Evolutionary conservation across 2,329 filamentous ascomycete species (phyloP).

Genomic region (Plenodomus biglobosus): DNA sequence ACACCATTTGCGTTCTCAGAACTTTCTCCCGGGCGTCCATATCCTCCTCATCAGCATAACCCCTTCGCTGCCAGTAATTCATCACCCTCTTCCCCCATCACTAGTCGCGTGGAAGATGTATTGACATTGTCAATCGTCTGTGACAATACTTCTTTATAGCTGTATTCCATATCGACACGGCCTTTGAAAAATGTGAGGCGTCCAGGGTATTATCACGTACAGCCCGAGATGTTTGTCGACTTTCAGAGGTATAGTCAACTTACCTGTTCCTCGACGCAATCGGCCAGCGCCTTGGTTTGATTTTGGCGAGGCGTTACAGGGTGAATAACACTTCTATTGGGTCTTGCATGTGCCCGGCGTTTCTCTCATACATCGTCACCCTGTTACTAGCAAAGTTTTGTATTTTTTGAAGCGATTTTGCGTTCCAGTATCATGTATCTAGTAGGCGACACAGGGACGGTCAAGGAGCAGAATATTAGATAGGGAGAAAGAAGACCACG

Average conservation of each 20-base stretch:
- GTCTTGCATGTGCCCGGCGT: conserved; percentile 6
- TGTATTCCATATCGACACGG: too few relatives aligned
- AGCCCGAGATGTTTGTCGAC: too few relatives aligned
- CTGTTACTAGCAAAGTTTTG: not conserved
- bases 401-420: not conserved
- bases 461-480: not conserved
- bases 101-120: too few relatives aligned
- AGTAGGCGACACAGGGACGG: not conserved
- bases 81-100: too few relatives aligned
- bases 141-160: too few relatives aligned
- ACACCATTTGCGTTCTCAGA: too few relatives aligned
- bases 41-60: too few relatives aligned
- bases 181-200: too few relatives aligned
- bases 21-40: too few relatives aligned
- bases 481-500: not conserved
- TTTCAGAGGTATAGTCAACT: not conserved
- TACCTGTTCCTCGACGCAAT: not conserved
- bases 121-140: too few relatives aligned
- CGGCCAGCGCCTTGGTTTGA: conserved; percentile 1
- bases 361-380: not conserved
- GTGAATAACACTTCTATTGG: conserved; percentile 2
- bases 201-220: too few relatives aligned
- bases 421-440: not conserved
- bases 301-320: conserved; percentile 11
- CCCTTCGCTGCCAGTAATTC: too few relatives aligned